A percentile compares a stretch with the other conserved stretches of the same genome.
These are phyloP conservation scores for Pseudogymnoascus sp. DNA, from an alignment of 2,329 filamentous ascomycete species.

Conservation along the genomic window DNA sequence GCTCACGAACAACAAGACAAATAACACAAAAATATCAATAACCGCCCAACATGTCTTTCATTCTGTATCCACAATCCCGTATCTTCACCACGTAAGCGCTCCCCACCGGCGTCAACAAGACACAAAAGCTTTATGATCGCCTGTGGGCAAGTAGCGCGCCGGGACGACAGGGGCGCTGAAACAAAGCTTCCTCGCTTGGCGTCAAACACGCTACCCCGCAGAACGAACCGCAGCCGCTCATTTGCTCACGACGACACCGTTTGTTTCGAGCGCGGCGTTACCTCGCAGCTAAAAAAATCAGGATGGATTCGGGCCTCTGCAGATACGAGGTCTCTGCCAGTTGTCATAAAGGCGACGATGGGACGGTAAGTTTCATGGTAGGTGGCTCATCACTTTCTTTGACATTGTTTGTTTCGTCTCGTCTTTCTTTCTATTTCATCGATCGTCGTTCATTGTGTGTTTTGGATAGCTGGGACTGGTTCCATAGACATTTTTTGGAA, in stretches of 20 bases:
- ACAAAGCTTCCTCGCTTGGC: background rate
- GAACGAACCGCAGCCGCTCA: background rate
- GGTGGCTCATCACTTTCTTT: background rate
- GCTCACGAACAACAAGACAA: background rate
- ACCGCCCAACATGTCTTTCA: background rate
- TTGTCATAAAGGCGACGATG: background rate
- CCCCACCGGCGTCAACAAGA: background rate
- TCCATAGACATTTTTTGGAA: background rate
- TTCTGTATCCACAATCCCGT: background rate
- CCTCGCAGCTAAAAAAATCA: background rate
- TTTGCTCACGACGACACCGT: background rate
- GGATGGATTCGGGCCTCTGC: background rate
- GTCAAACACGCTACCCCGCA: constrained; percentile 4
- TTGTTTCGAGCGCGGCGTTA: constrained; percentile 1
- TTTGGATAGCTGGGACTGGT: background rate
- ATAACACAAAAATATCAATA: background rate
- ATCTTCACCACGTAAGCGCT: background rate
- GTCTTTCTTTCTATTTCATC: background rate
- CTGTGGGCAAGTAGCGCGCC: background rate
- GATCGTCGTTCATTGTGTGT: background rate
- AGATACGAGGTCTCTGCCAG: constrained; percentile 2
- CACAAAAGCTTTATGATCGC: background rate
- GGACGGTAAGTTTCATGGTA: background rate
- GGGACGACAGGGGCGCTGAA: background rate
- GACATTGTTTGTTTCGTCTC: constrained; percentile 1